Evolutionary conservation across 129 eudicot genomes (phyloP).

Genomic region (Gnaphalium uliginosum): DNA sequence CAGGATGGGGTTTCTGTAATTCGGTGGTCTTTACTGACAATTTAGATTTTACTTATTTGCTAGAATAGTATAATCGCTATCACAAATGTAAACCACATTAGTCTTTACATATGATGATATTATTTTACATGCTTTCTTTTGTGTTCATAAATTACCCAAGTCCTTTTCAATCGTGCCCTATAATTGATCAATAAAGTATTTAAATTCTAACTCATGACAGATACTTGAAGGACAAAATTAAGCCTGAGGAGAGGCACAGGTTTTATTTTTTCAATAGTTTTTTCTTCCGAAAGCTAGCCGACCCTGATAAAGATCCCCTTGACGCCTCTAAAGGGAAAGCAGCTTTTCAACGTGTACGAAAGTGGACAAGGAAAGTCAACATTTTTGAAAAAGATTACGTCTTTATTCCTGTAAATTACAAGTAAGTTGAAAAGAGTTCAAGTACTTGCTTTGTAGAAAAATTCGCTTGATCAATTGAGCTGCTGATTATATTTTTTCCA

Average conservation of each 20-base stretch:
- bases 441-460: constrained; percentile 6
- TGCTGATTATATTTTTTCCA: constrained; percentile 7
- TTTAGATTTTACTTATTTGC: background rate
- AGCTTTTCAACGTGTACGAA: constrained; percentile 88
- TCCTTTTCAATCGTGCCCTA: background rate
- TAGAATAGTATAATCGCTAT: background rate
- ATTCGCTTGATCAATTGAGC: background rate
- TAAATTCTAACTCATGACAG: constrained; percentile 38
- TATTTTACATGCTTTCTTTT: background rate
- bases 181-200: background rate
- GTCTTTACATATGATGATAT: constrained; percentile 2
- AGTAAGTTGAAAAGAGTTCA: constrained; percentile 46
- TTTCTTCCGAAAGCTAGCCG: constrained; percentile 90
- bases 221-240: constrained; percentile 61
- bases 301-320: constrained; percentile 77
- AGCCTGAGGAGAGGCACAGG: constrained; percentile 50
- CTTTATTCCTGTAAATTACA: constrained; percentile 86
- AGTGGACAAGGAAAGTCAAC: constrained; percentile 93
- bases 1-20: background rate
- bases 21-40: background rate
- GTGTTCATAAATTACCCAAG: background rate
- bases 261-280: constrained; percentile 89
- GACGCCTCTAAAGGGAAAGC: constrained; percentile 69
- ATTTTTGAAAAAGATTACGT: constrained; percentile 83
- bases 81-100: background rate